Evolutionary conservation across 495 filamentous ascomycete genomes (phyloP).

Genomic region (Aspergillus ostianus): DNA sequence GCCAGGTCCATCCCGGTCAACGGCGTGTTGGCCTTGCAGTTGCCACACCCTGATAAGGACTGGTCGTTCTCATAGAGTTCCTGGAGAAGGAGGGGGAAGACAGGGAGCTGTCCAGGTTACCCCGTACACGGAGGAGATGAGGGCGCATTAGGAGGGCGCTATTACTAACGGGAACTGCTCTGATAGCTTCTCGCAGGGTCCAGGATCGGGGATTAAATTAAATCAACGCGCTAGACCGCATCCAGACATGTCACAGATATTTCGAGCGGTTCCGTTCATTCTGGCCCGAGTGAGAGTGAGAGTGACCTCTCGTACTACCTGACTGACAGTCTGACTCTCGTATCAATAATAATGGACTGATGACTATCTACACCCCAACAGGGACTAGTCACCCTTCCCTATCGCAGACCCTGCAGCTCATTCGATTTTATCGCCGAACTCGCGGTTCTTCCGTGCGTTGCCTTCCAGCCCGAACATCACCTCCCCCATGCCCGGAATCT

Average conservation of each 20-base stretch:
- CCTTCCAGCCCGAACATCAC: slow-evolving; percentile 32
- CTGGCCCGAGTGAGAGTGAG: not conserved
- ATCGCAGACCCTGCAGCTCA: not conserved
- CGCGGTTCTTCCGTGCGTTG: slow-evolving; percentile 15
- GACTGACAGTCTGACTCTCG: too few relatives aligned
- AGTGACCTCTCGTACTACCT: too few relatives aligned
- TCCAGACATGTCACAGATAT: not conserved
- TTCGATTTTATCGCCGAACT: slow-evolving; percentile 3
- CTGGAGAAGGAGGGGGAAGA: not conserved
- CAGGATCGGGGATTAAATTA: not conserved
- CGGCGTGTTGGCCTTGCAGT: too few relatives aligned
- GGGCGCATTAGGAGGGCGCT: not conserved
- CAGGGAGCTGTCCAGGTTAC: not conserved
- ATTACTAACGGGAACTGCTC: not conserved
- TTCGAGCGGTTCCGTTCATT: not conserved
- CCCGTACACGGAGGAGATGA: not conserved
- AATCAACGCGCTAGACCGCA: too few relatives aligned
- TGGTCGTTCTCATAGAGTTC: not conserved
- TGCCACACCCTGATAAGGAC: not conserved
- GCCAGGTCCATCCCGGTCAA: too few relatives aligned
- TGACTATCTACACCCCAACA: too few relatives aligned
- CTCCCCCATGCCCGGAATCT: slow-evolving; percentile 39
- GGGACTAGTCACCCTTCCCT: too few relatives aligned
- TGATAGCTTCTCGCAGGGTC: not conserved
- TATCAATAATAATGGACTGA: too few relatives aligned